Evolutionary conservation across 176 grass and related monocot species (phyloP), one percentile per base, ranked within the genome.

Genomic region (Saccharum spontaneum): DNA sequence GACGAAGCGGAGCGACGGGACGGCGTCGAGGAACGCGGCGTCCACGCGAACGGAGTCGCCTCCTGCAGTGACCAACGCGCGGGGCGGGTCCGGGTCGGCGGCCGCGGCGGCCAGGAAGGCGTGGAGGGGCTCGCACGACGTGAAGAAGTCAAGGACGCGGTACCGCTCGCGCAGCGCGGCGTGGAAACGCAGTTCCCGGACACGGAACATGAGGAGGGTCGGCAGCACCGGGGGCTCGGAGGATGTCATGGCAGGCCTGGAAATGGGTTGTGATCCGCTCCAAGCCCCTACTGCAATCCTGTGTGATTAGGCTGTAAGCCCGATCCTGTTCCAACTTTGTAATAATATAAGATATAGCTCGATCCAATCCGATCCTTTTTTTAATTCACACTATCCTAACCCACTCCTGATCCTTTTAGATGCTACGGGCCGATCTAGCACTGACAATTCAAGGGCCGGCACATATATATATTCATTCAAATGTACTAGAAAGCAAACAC

Each of bases 1-100:
- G 39, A 92, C n/a, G 73, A 77, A 86, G 46, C 73, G 26, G 60
- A 94, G 33, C 28, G 86, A 77, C 0, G 90, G 85, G 1, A 73
- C 67, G 10, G 62, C 54, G 61, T 83, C 67, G 0, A 92, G 67
- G 69, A 88, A 33, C 11, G 22, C 65, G 1, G 52, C 5, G 54
- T 88, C 73, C 5, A 84, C 82, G 8, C 26, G 38, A 37, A 40
- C 15, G 6, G 1, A 0, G 45, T 33, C 20, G 55, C 37, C 62
- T n/a, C 39, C 54, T 41, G 43, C 10, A 41, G 88, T 1, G 44
- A 88, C 5, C 0, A 62, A 78, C 16, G 79, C 84, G 1, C 73
- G 49, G 1, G 87, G 57, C 0, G 83, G 77, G 26, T 85, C 71
- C 1, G 73, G 43, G 43, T 4, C 77, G 0, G 69, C 78, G 8